Evolutionary conservation across 257 asterid species (phyloP).

Genomic region (Lycium ferocissimum): DNA sequence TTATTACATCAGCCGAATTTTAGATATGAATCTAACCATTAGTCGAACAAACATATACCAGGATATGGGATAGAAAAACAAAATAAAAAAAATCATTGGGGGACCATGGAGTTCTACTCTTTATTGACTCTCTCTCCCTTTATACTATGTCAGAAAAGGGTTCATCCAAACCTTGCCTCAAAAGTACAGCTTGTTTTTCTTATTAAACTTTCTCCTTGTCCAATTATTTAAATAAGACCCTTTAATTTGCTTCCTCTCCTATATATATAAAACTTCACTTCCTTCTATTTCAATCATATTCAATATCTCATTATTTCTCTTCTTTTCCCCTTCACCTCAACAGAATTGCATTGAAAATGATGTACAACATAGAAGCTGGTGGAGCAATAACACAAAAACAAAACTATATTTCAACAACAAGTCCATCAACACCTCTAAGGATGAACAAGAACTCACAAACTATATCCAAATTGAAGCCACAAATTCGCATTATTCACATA

Average conservation of each 20-base stretch:
- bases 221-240: background rate
- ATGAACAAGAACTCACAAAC: conserved; percentile 65
- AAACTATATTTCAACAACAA: conserved; percentile 40
- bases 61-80: background rate
- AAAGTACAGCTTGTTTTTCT: conserved; percentile 38
- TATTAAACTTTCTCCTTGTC: conserved; percentile 31
- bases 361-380: conserved; percentile 45
- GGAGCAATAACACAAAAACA: conserved; percentile 45
- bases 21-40: background rate
- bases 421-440: conserved; percentile 40
- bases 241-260: conserved; percentile 12
- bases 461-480: conserved; percentile 68
- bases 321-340: background rate
- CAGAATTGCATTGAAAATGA: background rate
- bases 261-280: conserved; percentile 21
- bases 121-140: conserved; percentile 51
- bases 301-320: conserved; percentile 35
- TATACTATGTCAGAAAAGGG: conserved; percentile 47
- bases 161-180: conserved; percentile 68
- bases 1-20: too few relatives aligned
- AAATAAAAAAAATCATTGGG: conserved; percentile 34
- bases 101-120: conserved; percentile 59
- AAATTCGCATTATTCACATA: conserved; percentile 87
- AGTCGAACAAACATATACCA: background rate
- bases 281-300: conserved; percentile 41